These are phyloP conservation scores for Saccharomyces hybrid DNA, from an alignment of 1,139 yeast genomes.

Conservation along the genomic window DNA sequence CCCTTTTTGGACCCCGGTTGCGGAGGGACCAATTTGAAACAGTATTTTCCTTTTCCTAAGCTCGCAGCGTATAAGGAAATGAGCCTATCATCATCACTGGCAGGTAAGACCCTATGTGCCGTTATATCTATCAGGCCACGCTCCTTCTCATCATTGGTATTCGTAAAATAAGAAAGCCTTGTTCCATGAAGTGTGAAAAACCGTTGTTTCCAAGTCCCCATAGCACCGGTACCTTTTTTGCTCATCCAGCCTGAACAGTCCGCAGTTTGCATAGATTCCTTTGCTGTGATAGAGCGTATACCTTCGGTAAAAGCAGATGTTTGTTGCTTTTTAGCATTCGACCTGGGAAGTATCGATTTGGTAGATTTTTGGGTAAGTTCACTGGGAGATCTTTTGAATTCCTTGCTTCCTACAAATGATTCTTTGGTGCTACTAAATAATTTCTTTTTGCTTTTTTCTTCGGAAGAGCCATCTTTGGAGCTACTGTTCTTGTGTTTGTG, in stretches of 20 bases:
- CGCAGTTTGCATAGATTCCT: slow-evolving; percentile 68
- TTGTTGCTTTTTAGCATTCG: slow-evolving; percentile 40
- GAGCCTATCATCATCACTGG: slow-evolving; percentile 62
- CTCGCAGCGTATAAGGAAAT: slow-evolving; percentile 86
- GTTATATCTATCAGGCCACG: slow-evolving; percentile 93
- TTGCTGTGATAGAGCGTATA: slow-evolving; percentile 67
- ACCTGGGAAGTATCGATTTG: slow-evolving; percentile 4
- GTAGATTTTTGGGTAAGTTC: neutral
- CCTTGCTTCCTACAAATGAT: neutral
- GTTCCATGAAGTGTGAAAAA: slow-evolving; percentile 90
- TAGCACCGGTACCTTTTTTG: slow-evolving; percentile 75
- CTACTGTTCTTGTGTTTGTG: neutral
- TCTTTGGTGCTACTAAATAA: neutral
- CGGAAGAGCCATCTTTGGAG: neutral
- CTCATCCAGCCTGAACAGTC: slow-evolving; percentile 92
- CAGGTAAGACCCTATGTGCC: slow-evolving; percentile 83
- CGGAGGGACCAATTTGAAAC: slow-evolving; percentile 92
- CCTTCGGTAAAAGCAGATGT: slow-evolving; percentile 96
- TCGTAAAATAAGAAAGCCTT: slow-evolving; percentile 76
- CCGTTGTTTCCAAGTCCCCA: slow-evolving; percentile 85
- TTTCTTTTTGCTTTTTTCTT: neutral
- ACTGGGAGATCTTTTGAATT: neutral
- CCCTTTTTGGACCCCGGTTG: slow-evolving; percentile 97
- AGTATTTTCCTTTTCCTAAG: slow-evolving; percentile 87
- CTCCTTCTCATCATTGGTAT: slow-evolving; percentile 70